Base-by-base conservation (phyloP, 2,329 filamentous ascomycete species). In the Trichoderma polysporum region DNA sequence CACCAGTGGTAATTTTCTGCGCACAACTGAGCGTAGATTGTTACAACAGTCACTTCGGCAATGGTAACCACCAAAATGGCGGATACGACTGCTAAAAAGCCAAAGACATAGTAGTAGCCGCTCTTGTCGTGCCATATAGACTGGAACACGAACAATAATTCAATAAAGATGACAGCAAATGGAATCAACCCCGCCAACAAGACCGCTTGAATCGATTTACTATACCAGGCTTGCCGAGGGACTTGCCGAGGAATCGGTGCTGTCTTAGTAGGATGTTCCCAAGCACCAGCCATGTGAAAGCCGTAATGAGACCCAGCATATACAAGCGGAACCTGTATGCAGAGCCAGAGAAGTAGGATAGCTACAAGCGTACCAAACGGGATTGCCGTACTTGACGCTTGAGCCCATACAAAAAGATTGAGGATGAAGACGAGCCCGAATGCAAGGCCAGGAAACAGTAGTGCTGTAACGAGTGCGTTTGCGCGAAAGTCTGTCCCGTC, bases 71-170 rank as follows among this genome's bases (percentile, higher is more conserved):
- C 83, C 9, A 95, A 80, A 66, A 95, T 90, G 12, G 87, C 80
- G 27, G 84, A 89, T 10, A 95, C 90, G 17, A 93, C 88, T 8
- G 89, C 88, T 70, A 95, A 79, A 80, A 94, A 97, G 12, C 93
- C 93, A 75, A 95, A 97, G 25, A 96, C 89, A 78, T 97, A 97
- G 79, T 97, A 97, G 78, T 94, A 96, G 7, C 91, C 92, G 74
- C 88, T 93, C 82, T 96, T 96, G 79, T 96, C 93, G 77, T 94
- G 90, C 91, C 92, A 95, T 37, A 96, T 78, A 57, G 90, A 93
- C 79, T 93, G 91, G 79, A 96, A 95, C 58, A 95, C 89, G 76
- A 94, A 95, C 49, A 94, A 83, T 15, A 96, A 84, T 79, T 96
- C 92, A 74, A 96, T 92, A 77, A 94, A 95, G 71, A 96, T 89